phyloP scores from a whole-genome alignment of 495 filamentous ascomycete species.

The Clavariopsis aquatica region DNA sequence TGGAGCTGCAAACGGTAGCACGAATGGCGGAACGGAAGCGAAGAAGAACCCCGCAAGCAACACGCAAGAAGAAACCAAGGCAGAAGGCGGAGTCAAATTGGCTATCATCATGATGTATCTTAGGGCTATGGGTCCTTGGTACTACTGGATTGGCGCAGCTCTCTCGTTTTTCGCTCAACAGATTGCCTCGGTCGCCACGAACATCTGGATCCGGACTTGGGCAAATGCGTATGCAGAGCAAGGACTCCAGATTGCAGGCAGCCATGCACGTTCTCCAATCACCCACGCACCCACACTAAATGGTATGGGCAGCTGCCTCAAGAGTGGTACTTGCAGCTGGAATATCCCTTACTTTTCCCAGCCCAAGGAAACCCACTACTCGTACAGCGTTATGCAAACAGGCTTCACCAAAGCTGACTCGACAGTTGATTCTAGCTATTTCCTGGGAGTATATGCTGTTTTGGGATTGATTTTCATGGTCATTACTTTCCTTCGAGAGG shows the following conservation, averaged over 20 bases:
- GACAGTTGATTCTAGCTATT: constrained; percentile 78
- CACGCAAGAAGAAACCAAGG: constrained; percentile 67
- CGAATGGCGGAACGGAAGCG: constrained; percentile 38
- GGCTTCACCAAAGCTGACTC: constrained; percentile 33
- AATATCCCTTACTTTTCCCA: constrained; percentile 39
- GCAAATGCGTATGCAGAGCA: constrained; percentile 59
- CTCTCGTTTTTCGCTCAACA: constrained; percentile 79
- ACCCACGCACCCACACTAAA: constrained; percentile 42
- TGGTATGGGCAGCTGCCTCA: constrained; percentile 42
- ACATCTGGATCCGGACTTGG: constrained; percentile 95
- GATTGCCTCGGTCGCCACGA: constrained; percentile 77
- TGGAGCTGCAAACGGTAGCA: constrained; percentile 44
- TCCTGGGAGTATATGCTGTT: constrained; percentile 77
- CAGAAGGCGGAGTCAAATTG: constrained; percentile 82
- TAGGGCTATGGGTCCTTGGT: constrained; percentile 85
- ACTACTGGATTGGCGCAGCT: constrained; percentile 81
- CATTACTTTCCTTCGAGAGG: constrained; percentile 76
- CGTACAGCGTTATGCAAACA: constrained; percentile 19
- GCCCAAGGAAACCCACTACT: constrained; percentile 12
- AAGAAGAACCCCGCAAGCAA: constrained; percentile 47
- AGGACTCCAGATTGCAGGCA: constrained; percentile 27
- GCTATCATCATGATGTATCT: constrained; percentile 83
- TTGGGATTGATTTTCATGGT: constrained; percentile 73
- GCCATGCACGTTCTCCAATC: constrained; percentile 42
- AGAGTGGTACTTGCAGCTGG: constrained; percentile 49